Evolutionary conservation across 2,329 filamentous ascomycete genomes (phyloP), one percentile per base, ranked within the genome.

Genomic region (Ceratocystis papillata): DNA sequence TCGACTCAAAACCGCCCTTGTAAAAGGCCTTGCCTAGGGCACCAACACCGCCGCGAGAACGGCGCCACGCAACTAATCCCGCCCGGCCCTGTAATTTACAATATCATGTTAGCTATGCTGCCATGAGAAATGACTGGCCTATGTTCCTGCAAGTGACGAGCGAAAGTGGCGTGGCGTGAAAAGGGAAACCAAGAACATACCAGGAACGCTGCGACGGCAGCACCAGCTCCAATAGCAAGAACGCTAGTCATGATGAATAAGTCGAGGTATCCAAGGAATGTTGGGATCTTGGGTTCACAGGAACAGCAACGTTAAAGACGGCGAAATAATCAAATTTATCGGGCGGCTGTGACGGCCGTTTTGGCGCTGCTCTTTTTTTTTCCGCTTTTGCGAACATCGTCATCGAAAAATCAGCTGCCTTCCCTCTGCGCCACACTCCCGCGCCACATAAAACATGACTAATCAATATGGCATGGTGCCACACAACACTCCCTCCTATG

Each of bases 1-100:
- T 89, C 68, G 86, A 81, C 79, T 99, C 94, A 74, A 99, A 99
- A n/a, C 94, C 94, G 71, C 94, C 94, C 78, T 97, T 99, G 82
- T 96, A 97, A 74, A 91, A 99, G 53, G 91, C 86, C 76, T 92
- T 91, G 72, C 94, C 94, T 71, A 96, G 79, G 45, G 88, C 87
- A 70, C 88, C 88, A 61, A 89, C 81, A 69, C 87, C 87, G 69
- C 89, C 88, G 69, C 88, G 83, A 68, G 88, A 96, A 72, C 90
- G 85, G 69, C 92, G 86, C 76, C 92, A 84, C 71, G 94, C 94
- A 72, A 97, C 88, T 48, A 96, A 83, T 72, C 92, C 93, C 68
- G 94, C 93, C 74, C 94, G 90, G 70, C 94, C 93, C 91, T 96
- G 72, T 50, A 63, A 25, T 44, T 46, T 17, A 17, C 48, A n/a